phyloP scores from a whole-genome alignment of 768 basidiomycete species.

The Boletus sp. region DNA sequence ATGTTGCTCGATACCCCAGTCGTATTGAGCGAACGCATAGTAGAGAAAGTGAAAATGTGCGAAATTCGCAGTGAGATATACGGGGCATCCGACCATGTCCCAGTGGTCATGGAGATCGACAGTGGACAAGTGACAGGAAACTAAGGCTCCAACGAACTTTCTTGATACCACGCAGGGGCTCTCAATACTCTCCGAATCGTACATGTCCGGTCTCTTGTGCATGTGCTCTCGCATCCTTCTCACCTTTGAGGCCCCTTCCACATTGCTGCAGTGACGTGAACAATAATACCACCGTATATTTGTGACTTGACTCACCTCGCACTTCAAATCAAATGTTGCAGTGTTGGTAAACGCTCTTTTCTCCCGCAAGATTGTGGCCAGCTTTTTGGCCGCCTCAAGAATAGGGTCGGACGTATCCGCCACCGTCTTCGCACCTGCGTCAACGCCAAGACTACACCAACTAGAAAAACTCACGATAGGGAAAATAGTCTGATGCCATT shows the following conservation, averaged over 20 bases:
- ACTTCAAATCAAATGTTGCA: constrained; percentile 84
- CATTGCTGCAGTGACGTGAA: constrained; percentile 54
- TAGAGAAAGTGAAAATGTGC: constrained; percentile 67
- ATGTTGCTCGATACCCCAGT: constrained; percentile 40
- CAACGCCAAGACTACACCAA: constrained; percentile 21
- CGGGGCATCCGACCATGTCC: constrained; percentile 85
- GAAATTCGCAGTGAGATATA: constrained; percentile 85
- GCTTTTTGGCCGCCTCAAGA: constrained; percentile 60
- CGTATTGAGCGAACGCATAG: constrained; percentile 69
- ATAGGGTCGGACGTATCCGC: constrained; percentile 48
- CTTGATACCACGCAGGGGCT: constrained; percentile 6
- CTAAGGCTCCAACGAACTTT: neutral
- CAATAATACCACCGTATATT: constrained; percentile 2
- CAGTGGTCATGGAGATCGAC: constrained; percentile 72
- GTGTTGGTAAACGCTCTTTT: constrained; percentile 91
- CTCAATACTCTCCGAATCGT: constrained; percentile 76
- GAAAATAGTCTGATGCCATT: constrained; percentile 89
- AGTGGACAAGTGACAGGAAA: constrained; percentile 34
- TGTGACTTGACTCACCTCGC: constrained; percentile 53
- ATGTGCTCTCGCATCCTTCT: constrained; percentile 89
- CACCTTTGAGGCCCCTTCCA: constrained; percentile 82
- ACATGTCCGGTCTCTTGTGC: constrained; percentile 85
- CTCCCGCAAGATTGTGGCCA: constrained; percentile 68
- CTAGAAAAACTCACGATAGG: constrained; percentile 44
- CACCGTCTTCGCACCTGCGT: constrained; percentile 20